These are phyloP conservation scores for Ustilago trichophora DNA, from an alignment of 1,284 basidiomycete species.

Conservation along the genomic window DNA sequence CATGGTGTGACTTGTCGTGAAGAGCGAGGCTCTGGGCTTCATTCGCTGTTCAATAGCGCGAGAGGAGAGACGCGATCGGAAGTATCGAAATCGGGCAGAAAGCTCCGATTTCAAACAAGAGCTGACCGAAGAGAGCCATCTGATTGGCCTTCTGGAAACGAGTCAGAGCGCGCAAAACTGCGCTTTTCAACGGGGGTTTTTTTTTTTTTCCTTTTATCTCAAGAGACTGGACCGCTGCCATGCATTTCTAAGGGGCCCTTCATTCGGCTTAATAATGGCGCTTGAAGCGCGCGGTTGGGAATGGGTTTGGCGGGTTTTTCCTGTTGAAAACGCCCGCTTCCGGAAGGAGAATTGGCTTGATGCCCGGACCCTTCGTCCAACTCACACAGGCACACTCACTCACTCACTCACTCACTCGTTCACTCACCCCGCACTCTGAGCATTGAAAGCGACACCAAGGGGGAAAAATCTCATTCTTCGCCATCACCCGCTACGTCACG, in stretches of 20 bases:
- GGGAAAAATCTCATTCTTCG: too few species aligned
- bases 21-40: too few species aligned
- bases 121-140: conserved; percentile 24
- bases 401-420: too few species aligned
- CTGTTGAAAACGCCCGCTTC: conserved; percentile 26
- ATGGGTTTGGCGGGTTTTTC: conserved; percentile 11
- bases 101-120: not conserved
- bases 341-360: conserved; percentile 8
- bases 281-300: not conserved
- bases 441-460: not conserved
- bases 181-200: conserved; percentile 1
- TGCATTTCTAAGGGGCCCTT: not conserved
- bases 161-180: conserved; percentile 4
- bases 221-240: not conserved
- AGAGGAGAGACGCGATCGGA: not conserved
- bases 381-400: not conserved
- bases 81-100: not conserved
- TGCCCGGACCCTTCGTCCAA: conserved; percentile 2
- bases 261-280: conserved; percentile 6
- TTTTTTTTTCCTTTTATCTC: not conserved
- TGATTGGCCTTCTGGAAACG: conserved; percentile 19
- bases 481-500: conserved; percentile 7
- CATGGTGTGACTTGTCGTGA: too few species aligned
- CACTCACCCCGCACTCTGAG: not conserved
- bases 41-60: conserved; percentile 1